Evolutionary conservation across 257 asterid genomes (phyloP), one percentile per base, ranked within the genome.

Genomic region (Solanum neorickii): DNA sequence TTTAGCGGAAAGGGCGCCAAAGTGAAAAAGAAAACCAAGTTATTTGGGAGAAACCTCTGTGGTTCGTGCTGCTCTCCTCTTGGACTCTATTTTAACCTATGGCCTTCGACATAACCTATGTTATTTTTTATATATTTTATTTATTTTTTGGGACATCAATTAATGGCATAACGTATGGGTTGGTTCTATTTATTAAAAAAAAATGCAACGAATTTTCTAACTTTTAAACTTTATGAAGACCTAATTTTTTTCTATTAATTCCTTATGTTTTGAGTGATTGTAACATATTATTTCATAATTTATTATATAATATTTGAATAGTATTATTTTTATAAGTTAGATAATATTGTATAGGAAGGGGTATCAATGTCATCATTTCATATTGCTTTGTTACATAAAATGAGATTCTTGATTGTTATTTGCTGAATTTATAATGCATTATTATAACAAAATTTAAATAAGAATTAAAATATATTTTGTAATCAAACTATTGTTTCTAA

Each of bases 1-100:
- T 74, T 87, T 60, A 27, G 83, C 87, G 84, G 72, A 91, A 89
- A 88, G 92, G 92, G 97, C 94, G 98, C 95, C 93, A 94, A 94
- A 91, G 60, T 74, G 73, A 89, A 90, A 82, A 76, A 85, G 27
- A 52, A 85, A 42, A 52, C 20, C 2, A 68, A 20, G 68, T 44
- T 42, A 42, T 52, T 39, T 13, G 18, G 72, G 56, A 41, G 12
- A 37, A 52, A 69, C 66, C 47, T 18, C 76, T 60, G n/a, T 18
- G 84, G 84, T 47, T 46, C 65, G 39, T 77, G 25, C 84, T 44
- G 65, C 5, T 25, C 5, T 25, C 9, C 23, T 52, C 7, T 78
- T 27, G 25, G 83, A 42, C 60, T 77, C 37, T 25, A 44, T 10
- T 73, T 74, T 74, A 37, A 25, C 69, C 68, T 80, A 29, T 49